Evolutionary conservation across 805 yeast genomes (phyloP), one percentile per base, ranked within the genome.

Genomic region (Lachancea nothofagi): DNA sequence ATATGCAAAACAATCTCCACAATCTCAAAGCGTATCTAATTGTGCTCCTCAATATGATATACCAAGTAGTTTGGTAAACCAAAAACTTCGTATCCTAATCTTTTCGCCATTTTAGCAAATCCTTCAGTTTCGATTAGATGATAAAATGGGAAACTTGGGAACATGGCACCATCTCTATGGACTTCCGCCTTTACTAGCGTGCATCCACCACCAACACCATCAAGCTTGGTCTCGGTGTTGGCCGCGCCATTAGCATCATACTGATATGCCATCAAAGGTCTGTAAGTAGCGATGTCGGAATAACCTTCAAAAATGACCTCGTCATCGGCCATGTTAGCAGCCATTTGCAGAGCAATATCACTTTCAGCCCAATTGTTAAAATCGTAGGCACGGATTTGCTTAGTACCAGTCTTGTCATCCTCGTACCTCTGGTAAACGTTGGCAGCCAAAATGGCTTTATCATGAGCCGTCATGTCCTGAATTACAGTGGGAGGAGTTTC

Each of bases 131-230:
- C 98, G 48, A 93, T 88, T 62, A 93, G 72, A 62, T 93, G 95
- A 62, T 90, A 89, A 71, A 93, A 93, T 44, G 98, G 93, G 77
- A 93, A 93, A 36, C 94, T 85, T 13, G 99, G 98, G 77, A 93
- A 93, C 97, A 93, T 90, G 40, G 97, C 97, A 37, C 99, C 99
- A 62, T 93, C 98, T 61, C 98, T 75, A 65, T 93, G 99, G 39
- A 93, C 99, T 51, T 89, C 97, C 8, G 97, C 95, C 59, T 90
- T 87, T 22, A 93, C 99, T 65, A 93, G 62, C 23, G 95, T 80
- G 30, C 97, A 95, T 17, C 97, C 95, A 47, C 97, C 97, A 39
- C 98, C 98, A 42, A 93, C 97, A 60, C 99, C 98, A 61, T 93
- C 97, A 44, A 93, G 71, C 33, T 75, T 77, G 84, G 93, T 82